These are phyloP conservation scores for Trypanosomatidae sp. DNA, from an alignment of 208 protist species.

Conservation along the genomic window DNA sequence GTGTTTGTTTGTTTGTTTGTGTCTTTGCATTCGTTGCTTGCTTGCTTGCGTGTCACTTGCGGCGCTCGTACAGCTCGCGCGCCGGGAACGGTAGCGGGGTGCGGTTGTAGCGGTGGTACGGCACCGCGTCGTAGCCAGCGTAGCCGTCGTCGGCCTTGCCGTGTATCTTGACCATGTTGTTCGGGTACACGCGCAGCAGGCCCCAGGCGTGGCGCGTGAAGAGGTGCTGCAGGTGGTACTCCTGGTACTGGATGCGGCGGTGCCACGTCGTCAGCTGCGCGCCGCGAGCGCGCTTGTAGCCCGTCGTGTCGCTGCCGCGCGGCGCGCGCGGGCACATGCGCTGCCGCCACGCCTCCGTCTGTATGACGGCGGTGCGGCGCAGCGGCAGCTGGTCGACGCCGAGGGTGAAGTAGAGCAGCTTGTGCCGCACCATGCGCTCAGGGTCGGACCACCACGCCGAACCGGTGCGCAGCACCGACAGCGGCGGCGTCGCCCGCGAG, in stretches of 20 bases:
- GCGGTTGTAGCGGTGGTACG: conserved; percentile 81
- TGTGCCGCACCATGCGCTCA: conserved; percentile 79
- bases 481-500: conserved; percentile 57
- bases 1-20: too few species aligned
- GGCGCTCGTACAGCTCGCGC: conserved; percentile 77
- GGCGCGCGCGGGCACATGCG: conserved; percentile 71
- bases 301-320: conserved; percentile 62
- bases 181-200: conserved; percentile 71
- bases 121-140: conserved; percentile 74
- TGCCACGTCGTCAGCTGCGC: conserved; percentile 80
- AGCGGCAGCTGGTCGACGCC: conserved; percentile 81
- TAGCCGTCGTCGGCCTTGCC: conserved; percentile 79
- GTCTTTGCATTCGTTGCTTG: too few species aligned
- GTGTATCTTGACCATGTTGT: conserved; percentile 74
- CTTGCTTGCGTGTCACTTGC: conserved; percentile 56
- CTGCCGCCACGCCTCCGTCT: conserved; percentile 56
- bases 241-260: conserved; percentile 83
- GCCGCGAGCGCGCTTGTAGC: conserved; percentile 65
- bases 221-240: conserved; percentile 84
- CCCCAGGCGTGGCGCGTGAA: conserved; percentile 81
- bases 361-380: conserved; percentile 75
- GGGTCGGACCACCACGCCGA: conserved; percentile 80
- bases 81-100: conserved; percentile 65
- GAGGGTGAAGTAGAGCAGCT: conserved; percentile 83
- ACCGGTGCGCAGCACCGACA: conserved; percentile 71